Percentiles rank a stretch among this genome's conserved stretches.
Evolutionary conservation across 1,284 basidiomycete species (phyloP).

Genomic region (Rhodotorula glutinis): DNA sequence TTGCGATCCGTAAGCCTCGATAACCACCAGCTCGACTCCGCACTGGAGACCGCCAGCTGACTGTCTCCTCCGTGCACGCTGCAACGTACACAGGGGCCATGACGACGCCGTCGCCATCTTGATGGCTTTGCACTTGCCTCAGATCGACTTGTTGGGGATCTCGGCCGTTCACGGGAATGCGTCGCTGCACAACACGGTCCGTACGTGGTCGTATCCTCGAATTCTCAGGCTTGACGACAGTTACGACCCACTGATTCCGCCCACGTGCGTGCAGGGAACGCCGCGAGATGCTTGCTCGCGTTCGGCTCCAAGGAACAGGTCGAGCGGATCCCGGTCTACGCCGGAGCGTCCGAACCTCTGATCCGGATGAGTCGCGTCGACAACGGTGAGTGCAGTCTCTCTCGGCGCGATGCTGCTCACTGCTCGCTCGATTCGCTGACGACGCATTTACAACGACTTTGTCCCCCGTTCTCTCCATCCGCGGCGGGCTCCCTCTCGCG

Average conservation of each 20-base stretch:
- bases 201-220: conserved; percentile 16
- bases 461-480: too few relatives aligned
- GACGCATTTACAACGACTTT: too few relatives aligned
- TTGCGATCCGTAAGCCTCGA: conserved; percentile 31
- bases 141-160: conserved; percentile 68
- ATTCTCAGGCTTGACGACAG: too few relatives aligned
- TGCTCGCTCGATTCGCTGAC: too few relatives aligned
- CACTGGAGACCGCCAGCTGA: too few relatives aligned
- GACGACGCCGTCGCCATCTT: conserved; percentile 79
- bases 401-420: too few relatives aligned
- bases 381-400: conserved; percentile 4
- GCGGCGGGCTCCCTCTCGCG: too few relatives aligned
- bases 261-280: conserved; percentile 38
- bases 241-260: too few relatives aligned
- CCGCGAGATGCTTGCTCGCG: conserved; percentile 19
- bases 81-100: conserved; percentile 58
- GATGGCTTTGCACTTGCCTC: conserved; percentile 62
- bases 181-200: conserved; percentile 59
- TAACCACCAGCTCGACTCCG: too few relatives aligned
- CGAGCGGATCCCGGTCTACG: conserved; percentile 57
- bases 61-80: too few relatives aligned
- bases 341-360: conserved; percentile 66
- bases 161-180: conserved; percentile 81
- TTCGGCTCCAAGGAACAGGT: conserved; percentile 53
- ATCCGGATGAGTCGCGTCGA: conserved; percentile 46